Conservation (phyloP, 345 rosid genomes). For the Euclidium syriacum region DNA sequence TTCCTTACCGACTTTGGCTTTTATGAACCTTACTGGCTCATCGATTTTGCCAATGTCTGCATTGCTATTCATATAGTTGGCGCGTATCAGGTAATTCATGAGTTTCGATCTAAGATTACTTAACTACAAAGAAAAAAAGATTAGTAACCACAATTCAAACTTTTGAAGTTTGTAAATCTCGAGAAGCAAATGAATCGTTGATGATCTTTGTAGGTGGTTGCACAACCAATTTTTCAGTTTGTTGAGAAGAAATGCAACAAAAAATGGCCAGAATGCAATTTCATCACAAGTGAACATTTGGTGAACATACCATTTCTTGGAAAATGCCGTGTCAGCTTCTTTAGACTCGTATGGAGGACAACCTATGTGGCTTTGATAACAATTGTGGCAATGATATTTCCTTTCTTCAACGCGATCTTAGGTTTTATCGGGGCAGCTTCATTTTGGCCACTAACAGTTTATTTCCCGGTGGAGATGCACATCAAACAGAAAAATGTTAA, state of each 20-base stretch:
- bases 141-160: no score
- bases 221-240: slow-evolving; percentile 63
- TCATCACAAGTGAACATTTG: slow-evolving; percentile 48
- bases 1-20: slow-evolving; percentile 89
- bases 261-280: slow-evolving; percentile 57
- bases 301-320: slow-evolving; percentile 40
- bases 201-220: slow-evolving; percentile 75
- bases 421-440: slow-evolving; percentile 73
- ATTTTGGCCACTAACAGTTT: slow-evolving; percentile 87
- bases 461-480: slow-evolving; percentile 84
- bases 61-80: slow-evolving; percentile 75
- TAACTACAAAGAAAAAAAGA: background rate
- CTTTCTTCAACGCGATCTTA: slow-evolving; percentile 82
- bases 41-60: slow-evolving; percentile 80
- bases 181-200: no score
- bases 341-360: slow-evolving; percentile 76
- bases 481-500: slow-evolving; percentile 44
- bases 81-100: slow-evolving; percentile 76
- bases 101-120: no score
- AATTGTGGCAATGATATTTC: slow-evolving; percentile 70
- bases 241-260: slow-evolving; percentile 45
- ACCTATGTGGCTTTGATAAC: slow-evolving; percentile 54
- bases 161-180: no score
- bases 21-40: slow-evolving; percentile 79
- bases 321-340: slow-evolving; percentile 40